Percentiles rank a stretch among this genome's conserved stretches.
phyloP scores from a whole-genome alignment of 2,329 filamentous ascomycete genomes.

The Venturia oleaginea region DNA sequence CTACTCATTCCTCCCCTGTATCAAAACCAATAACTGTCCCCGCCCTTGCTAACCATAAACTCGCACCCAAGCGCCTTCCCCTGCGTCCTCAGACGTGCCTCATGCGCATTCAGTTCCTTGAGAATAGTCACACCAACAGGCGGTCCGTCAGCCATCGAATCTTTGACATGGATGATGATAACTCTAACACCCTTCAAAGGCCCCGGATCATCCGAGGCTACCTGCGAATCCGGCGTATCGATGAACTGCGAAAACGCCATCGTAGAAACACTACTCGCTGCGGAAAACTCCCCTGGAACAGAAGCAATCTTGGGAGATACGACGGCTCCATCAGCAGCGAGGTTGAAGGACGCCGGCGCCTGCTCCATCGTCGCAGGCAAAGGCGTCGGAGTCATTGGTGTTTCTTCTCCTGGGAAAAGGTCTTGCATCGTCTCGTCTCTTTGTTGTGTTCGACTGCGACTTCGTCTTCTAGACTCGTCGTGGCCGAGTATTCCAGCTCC shows the following conservation, averaged over 20 bases:
- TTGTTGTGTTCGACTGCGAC: not conserved
- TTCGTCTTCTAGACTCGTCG: not conserved
- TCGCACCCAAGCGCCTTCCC: conserved; percentile 64
- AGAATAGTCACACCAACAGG: conserved; percentile 58
- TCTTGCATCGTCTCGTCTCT: conserved; percentile 7
- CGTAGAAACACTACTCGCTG: not conserved
- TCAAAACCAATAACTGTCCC: conserved; percentile 47
- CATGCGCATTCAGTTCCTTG: conserved; percentile 57
- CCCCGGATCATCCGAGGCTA: conserved; percentile 13
- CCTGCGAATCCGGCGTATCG: conserved; percentile 10
- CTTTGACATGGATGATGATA: conserved; percentile 91
- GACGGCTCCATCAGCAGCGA: not conserved
- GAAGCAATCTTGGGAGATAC: not conserved
- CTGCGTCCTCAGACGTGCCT: conserved; percentile 35
- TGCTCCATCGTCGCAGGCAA: conserved; percentile 15
- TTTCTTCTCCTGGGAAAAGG: not conserved
- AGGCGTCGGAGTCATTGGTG: not conserved
- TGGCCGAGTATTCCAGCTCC: not conserved
- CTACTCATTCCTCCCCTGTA: too few species aligned
- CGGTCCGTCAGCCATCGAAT: conserved; percentile 65
- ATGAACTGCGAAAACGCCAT: not conserved
- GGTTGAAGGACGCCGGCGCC: not conserved
- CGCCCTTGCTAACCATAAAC: conserved; percentile 62
- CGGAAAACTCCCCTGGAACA: not conserved
- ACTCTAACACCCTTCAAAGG: conserved; percentile 67